phyloP scores from a whole-genome alignment of 1,284 basidiomycete species.

The Ganoderma lucidum region DNA sequence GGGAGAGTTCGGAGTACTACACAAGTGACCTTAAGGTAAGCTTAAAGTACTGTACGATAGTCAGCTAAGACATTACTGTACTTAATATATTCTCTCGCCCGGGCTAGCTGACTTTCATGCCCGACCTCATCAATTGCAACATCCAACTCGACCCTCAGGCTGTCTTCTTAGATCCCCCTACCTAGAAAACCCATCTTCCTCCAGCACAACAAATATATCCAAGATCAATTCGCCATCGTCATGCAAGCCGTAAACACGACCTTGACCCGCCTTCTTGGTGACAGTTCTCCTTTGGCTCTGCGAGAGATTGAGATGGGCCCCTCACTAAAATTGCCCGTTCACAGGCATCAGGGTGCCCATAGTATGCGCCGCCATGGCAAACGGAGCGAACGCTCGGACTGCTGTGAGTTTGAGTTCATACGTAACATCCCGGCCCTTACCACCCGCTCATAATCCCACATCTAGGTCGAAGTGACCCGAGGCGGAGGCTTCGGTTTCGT shows the following conservation, averaged over 20 bases:
- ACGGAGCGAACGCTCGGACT: constrained; percentile 65
- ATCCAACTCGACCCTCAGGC: not conserved
- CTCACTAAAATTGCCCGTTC: constrained; percentile 1
- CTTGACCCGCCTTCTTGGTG: constrained; percentile 46
- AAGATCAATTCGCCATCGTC: not conserved
- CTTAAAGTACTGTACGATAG: too few species aligned
- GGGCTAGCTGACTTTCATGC: not conserved
- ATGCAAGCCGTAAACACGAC: constrained; percentile 41
- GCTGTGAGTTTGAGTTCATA: constrained; percentile 53
- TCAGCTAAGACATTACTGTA: too few species aligned
- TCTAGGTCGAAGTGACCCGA: constrained; percentile 56
- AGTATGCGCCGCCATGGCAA: constrained; percentile 73
- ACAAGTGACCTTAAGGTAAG: too few species aligned
- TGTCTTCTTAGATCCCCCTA: not conserved
- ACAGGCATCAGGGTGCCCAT: constrained; percentile 58
- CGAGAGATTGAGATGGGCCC: not conserved
- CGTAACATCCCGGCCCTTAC: constrained; percentile 18
- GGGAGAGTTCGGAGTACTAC: too few species aligned
- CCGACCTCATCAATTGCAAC: too few species aligned
- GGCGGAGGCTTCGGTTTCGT: constrained; percentile 80
- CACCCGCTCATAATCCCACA: not conserved
- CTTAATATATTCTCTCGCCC: not conserved
- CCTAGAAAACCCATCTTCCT: too few species aligned
- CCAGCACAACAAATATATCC: not conserved
- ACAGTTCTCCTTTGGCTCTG: not conserved